These are phyloP conservation scores for Marasmius tenuissimus DNA, from an alignment of 1,284 basidiomycete species.

Conservation along the genomic window DNA sequence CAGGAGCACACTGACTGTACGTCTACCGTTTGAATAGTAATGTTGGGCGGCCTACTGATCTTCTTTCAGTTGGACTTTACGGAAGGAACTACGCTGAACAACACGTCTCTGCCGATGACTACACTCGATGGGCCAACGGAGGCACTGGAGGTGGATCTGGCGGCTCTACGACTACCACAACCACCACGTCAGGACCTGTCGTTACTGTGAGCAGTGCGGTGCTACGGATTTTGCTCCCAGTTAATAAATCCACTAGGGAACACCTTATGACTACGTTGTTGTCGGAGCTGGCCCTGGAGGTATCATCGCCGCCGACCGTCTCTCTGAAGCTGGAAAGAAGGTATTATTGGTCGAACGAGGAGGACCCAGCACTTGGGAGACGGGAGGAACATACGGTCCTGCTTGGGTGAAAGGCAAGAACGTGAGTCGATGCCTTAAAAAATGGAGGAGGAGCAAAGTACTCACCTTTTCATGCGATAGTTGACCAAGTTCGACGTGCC, in stretches of 20 bases:
- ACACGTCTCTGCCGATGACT: constrained; percentile 43
- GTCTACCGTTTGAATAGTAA: neutral
- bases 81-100: constrained; percentile 49
- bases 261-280: constrained; percentile 62
- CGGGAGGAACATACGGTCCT: constrained; percentile 58
- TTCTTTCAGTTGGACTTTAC: constrained; percentile 53
- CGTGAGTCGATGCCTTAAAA: constrained; percentile 28
- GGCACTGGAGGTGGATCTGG: constrained; percentile 34
- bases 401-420: constrained; percentile 51
- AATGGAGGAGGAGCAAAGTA: neutral
- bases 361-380: constrained; percentile 58
- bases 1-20: constrained; percentile 46
- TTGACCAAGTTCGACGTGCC: constrained; percentile 67
- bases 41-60: neutral
- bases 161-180: constrained; percentile 25
- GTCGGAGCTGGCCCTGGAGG: constrained; percentile 52
- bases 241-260: constrained; percentile 23
- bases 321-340: constrained; percentile 62
- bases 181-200: constrained; percentile 19
- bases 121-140: constrained; percentile 51
- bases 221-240: neutral
- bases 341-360: constrained; percentile 63
- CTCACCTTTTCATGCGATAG: constrained; percentile 25
- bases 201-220: neutral
- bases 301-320: constrained; percentile 47